Evolutionary conservation across 495 filamentous ascomycete species (phyloP), one percentile per base, ranked within the genome.

Genomic region (Poronia punctata): DNA sequence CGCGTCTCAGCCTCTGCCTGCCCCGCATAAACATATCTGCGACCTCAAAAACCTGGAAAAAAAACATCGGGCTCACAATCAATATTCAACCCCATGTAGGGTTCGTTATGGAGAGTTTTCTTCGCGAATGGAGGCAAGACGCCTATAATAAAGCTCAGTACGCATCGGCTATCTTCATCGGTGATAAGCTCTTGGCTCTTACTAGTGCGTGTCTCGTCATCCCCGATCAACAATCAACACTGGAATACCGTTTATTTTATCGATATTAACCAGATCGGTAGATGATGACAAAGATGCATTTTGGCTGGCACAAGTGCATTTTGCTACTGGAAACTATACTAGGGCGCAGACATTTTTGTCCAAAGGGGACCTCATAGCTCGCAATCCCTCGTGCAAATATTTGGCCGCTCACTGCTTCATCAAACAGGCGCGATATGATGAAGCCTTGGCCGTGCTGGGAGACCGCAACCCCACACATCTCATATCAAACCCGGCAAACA

Each of bases 271-370:
- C 43, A 42, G 10, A 15, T 38, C 38, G 25, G 27, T 48, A 96
- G 90, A 86, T 56, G 80, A 86, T 56, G 84, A 88, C 49, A 77
- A 84, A 24, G 90, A 97, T 62, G 89, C 88, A 35, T 93, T 94
- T 57, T 93, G 84, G 80, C 79, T 97, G 31, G 90, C 90, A 7
- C 86, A 94, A 59, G 81, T 95, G 30, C 89, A 99, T 61, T 97
- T 96, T 64, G 79, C 79, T 8, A 90, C 87, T 26, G 86, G 88
- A 32, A 95, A 96, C 65, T 95, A 92, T 61, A 88, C 83, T 1
- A 83, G 89, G 46, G 88, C 93, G 3, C 78, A 89, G 45, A 76
- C 81, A 38, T 82, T 96, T 38, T 75, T 99, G 27, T 75, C 79
- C n/a, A 83, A 84, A 45, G 82, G 88, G 60, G 82, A 89, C 57